A percentile compares a stretch with the other conserved stretches of the same genome.
phyloP scores from a whole-genome alignment of 768 basidiomycete species.

The Amanita subjunquillea region DNA sequence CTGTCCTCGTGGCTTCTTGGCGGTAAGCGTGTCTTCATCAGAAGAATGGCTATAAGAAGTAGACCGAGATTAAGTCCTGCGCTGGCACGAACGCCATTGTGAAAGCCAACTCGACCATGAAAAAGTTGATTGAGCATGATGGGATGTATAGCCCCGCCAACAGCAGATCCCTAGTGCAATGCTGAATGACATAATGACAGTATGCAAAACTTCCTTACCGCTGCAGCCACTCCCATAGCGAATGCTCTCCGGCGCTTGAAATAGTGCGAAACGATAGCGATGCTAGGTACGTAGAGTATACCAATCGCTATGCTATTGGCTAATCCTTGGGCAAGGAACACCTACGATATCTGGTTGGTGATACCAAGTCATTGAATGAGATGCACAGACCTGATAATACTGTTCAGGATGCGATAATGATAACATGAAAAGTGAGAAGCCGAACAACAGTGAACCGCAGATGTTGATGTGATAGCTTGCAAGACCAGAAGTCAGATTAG shows the following conservation, averaged over 20 bases:
- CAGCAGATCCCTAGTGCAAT: conserved; percentile 31
- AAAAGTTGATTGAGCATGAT: conserved; percentile 52
- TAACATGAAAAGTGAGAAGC: conserved; percentile 35
- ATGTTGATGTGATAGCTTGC: conserved; percentile 33
- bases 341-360: conserved; percentile 16
- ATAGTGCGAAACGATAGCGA: conserved; percentile 27
- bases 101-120: conserved; percentile 38
- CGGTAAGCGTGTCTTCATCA: conserved; percentile 34
- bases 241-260: conserved; percentile 24
- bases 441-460: conserved; percentile 32
- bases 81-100: conserved; percentile 38
- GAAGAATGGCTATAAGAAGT: conserved; percentile 23
- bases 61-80: conserved; percentile 29
- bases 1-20: conserved; percentile 22
- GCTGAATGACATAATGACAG: background rate
- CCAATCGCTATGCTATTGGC: conserved; percentile 42
- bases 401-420: conserved; percentile 28
- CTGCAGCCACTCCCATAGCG: conserved; percentile 23
- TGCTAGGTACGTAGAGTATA: conserved; percentile 35
- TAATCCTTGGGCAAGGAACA: conserved; percentile 37
- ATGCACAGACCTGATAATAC: conserved; percentile 25
- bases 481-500: background rate
- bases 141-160: conserved; percentile 52
- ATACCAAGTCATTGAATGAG: background rate
- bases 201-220: conserved; percentile 12